Percentiles rank a stretch among this genome's conserved stretches.
These are phyloP conservation scores for Diaporthe sp. DNA, from an alignment of 2,329 filamentous ascomycete genomes.

Conservation along the genomic window DNA sequence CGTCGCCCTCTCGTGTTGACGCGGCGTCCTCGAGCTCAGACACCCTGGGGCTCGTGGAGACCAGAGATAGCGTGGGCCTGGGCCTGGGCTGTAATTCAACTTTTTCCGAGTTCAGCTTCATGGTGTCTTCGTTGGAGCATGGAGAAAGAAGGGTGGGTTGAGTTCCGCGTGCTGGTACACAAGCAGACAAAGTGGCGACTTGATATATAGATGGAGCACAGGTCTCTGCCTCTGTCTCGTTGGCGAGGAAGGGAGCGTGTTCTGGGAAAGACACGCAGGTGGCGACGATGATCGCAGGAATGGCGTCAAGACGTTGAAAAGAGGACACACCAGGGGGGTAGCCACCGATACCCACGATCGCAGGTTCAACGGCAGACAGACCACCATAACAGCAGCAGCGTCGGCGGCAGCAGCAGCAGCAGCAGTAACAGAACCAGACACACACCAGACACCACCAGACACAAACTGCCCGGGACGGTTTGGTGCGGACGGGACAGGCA, in stretches of 20 bases:
- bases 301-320: slow-evolving; percentile 28
- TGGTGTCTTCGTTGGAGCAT: slow-evolving; percentile 31
- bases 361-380: slow-evolving; percentile 14
- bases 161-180: slow-evolving; percentile 33
- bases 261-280: slow-evolving; percentile 35
- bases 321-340: slow-evolving; percentile 27
- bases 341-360: slow-evolving; percentile 22
- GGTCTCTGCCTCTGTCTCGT: slow-evolving; percentile 9
- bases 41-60: slow-evolving; percentile 31
- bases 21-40: slow-evolving; percentile 38
- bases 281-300: slow-evolving; percentile 38
- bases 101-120: slow-evolving; percentile 32
- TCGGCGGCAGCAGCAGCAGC: background rate
- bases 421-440: background rate
- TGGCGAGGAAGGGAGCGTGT: slow-evolving; percentile 36
- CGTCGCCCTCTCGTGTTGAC: slow-evolving; percentile 33
- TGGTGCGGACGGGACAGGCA: slow-evolving; percentile 21
- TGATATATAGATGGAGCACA: slow-evolving; percentile 34
- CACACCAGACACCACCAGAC: slow-evolving; percentile 3
- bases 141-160: slow-evolving; percentile 22
- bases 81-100: slow-evolving; percentile 33
- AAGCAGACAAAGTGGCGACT: slow-evolving; percentile 9
- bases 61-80: slow-evolving; percentile 33
- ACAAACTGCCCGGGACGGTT: slow-evolving; percentile 19
- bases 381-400: background rate